A percentile compares a stretch with the other conserved stretches of the same genome.
Conservation (phyloP, 345 rosid species). For the Corchorus capsularis region DNA sequence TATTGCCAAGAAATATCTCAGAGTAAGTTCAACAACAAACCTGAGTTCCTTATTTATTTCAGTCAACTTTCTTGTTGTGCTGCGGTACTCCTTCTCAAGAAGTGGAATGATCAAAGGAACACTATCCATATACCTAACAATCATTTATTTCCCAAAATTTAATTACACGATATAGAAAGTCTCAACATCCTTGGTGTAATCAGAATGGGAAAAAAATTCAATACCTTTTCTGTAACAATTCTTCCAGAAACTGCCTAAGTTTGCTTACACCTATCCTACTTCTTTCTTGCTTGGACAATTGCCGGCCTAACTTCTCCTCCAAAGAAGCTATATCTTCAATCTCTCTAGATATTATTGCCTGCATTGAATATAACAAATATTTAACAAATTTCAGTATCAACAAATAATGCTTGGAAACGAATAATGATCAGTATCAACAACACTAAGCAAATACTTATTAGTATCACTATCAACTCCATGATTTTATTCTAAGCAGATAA, state of each 20-base stretch:
- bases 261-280: conserved; percentile 89
- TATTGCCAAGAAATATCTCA: conserved; percentile 1
- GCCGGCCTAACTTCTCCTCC: conserved; percentile 84
- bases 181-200: background rate
- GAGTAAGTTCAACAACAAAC: conserved; percentile 36
- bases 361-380: conserved; percentile 11
- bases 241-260: conserved; percentile 82
- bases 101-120: conserved; percentile 90
- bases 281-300: conserved; percentile 72
- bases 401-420: background rate
- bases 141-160: conserved; percentile 24
- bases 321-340: conserved; percentile 63
- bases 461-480: background rate
- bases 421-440: background rate
- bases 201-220: conserved; percentile 11
- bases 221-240: conserved; percentile 82
- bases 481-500: background rate
- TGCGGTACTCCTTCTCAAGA: conserved; percentile 82
- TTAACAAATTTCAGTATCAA: background rate
- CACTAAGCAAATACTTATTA: background rate
- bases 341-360: conserved; percentile 80
- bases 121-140: conserved; percentile 80
- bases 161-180: conserved; percentile 15
- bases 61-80: conserved; percentile 61
- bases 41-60: conserved; percentile 84